Evolutionary conservation across 805 yeast genomes (phyloP).

Genomic region (Barnettozyma salicaria): DNA sequence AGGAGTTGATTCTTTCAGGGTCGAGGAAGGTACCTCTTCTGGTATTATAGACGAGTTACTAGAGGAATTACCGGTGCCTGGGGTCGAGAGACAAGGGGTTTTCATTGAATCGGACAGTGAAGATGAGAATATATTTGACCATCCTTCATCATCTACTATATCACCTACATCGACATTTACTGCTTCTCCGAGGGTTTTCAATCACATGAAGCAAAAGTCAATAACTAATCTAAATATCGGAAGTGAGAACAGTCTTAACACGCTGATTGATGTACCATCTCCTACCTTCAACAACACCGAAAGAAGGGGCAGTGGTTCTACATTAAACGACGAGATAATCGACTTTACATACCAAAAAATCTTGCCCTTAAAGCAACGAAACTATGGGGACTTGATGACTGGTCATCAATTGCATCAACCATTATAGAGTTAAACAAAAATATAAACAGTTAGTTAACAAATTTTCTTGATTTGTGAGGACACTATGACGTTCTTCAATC

Average conservation of each 20-base stretch:
- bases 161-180: constrained; percentile 11
- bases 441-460: too few relatives aligned
- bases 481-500: too few relatives aligned
- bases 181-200: constrained; percentile 11
- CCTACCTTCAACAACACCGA: not conserved
- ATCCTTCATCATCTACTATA: not conserved
- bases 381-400: not conserved
- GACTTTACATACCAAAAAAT: constrained; percentile 23
- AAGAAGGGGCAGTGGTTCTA: constrained; percentile 18
- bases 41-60: constrained; percentile 22
- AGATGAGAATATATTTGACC: constrained; percentile 14
- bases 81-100: constrained; percentile 1
- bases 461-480: too few relatives aligned
- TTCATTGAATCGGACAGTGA: constrained; percentile 1
- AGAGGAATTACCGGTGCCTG: constrained; percentile 12
- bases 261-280: constrained; percentile 13
- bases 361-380: constrained; percentile 13
- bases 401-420: not conserved
- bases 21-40: constrained; percentile 20
- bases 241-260: constrained; percentile 18
- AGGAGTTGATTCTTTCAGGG: constrained; percentile 21
- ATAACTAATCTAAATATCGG: constrained; percentile 15
- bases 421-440: too few relatives aligned
- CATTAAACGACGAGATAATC: constrained; percentile 12
- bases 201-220: constrained; percentile 11